These are phyloP conservation scores for Biancaea sappan DNA, from an alignment of 306 rosid species.

Conservation along the genomic window DNA sequence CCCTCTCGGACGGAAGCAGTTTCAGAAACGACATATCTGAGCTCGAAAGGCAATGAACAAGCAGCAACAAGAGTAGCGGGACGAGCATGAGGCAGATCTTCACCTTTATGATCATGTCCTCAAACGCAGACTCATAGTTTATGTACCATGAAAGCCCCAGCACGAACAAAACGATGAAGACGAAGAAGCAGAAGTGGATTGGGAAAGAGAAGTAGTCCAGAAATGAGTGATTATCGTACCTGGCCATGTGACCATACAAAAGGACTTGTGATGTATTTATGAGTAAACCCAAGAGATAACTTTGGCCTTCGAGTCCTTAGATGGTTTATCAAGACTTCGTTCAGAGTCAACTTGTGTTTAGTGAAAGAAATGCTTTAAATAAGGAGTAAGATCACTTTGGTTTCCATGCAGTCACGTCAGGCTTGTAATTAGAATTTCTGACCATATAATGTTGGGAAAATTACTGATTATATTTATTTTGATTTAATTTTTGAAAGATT, in stretches of 20 bases:
- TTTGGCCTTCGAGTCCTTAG: too few relatives aligned
- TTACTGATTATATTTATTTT: too few relatives aligned
- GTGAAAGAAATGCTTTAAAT: constrained; percentile 5
- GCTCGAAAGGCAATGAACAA: constrained; percentile 59
- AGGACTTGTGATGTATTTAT: background rate
- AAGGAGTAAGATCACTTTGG: constrained; percentile 16
- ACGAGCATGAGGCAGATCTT: constrained; percentile 62
- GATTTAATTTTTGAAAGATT: too few relatives aligned
- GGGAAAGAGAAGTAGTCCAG: constrained; percentile 68
- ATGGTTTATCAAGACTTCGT: background rate
- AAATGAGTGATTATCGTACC: constrained; percentile 36
- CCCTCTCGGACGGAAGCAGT: constrained; percentile 61
- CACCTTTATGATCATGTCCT: constrained; percentile 53
- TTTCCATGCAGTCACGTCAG: too few relatives aligned
- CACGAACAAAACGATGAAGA: constrained; percentile 50
- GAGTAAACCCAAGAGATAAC: background rate
- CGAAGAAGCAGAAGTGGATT: constrained; percentile 57
- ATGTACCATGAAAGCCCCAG: constrained; percentile 73
- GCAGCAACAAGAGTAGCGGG: constrained; percentile 56
- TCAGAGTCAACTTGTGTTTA: constrained; percentile 8
- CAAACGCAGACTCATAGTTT: constrained; percentile 58
- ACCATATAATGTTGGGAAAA: too few relatives aligned
- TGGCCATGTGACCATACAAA: constrained; percentile 45
- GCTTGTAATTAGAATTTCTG: too few relatives aligned
- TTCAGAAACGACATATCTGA: constrained; percentile 32